Evolutionary conservation across 306 rosid species (phyloP), one percentile per base, ranked within the genome.

Genomic region (Dicorynia guianensis): DNA sequence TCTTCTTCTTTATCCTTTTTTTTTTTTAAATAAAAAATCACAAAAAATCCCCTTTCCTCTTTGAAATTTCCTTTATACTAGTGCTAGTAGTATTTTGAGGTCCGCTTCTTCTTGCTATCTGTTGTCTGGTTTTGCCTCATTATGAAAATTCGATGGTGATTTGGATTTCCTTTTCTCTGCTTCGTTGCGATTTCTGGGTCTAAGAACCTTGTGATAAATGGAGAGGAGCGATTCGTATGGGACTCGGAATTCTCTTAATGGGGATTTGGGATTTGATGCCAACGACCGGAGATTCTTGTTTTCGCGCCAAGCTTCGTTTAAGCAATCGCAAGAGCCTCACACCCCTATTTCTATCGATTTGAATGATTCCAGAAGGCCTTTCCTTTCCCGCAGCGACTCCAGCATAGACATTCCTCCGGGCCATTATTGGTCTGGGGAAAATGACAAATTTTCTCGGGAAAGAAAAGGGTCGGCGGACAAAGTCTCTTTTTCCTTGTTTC

Each of bases 281-380:
- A 77, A 39, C 84, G 97, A 95, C 80, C 91, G 99, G 17, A 68
- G 97, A 63, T 84, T 90, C 71, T 96, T 97, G 1, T 95, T 89
- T 78, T 92, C 97, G 49, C 97, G 99, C 66, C 97, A 92, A 86
- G 38, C 93, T 79, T 95, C 97, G 5, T 85, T 89, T 55, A 87
- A 82, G 30, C 93, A 86, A 34, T 47, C 75, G 78, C 88, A 40
- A 34, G 91, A 83, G 7, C 89, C 84, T 4, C 87, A 83, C 64
- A 79, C 96, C 12, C 97, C 96, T 33, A 59, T 81, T 55, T 56
- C 90, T 5, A 69, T 81, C 81, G 71, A 78, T 63, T 74, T 35
- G n/a, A 67, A 71, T 42, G 83, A 73, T 35, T 48, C 85, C 52
- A 33, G 63, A 3, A 78, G 81, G 81, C 90, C 88, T n/a, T 87